A percentile compares a stretch with the other conserved stretches of the same genome.
Conservation (phyloP, 2,329 filamentous ascomycete species). For the Aspergillus flavus region DNA sequence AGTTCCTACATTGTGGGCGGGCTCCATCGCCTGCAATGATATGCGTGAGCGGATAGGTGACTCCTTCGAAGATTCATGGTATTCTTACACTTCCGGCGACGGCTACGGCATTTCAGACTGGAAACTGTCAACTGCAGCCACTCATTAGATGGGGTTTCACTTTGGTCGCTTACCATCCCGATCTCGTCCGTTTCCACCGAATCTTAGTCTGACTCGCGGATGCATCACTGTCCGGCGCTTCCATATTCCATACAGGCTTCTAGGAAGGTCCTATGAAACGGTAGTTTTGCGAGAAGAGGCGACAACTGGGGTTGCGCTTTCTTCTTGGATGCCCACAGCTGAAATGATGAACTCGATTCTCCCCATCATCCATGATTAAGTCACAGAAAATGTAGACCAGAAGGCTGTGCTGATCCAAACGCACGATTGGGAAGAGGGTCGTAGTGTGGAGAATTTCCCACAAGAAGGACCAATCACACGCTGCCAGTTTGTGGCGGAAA, state of each 20-base stretch:
- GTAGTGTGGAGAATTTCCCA: neutral
- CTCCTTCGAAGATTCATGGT: neutral
- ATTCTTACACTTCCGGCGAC: neutral
- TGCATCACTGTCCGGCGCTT: neutral
- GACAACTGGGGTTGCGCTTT: neutral
- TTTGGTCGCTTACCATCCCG: neutral
- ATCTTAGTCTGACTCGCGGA: neutral
- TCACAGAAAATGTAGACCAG: neutral
- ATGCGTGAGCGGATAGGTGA: neutral
- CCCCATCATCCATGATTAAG: no score
- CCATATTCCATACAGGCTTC: neutral
- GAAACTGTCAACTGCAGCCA: neutral
- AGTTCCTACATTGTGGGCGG: neutral
- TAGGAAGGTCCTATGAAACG: neutral
- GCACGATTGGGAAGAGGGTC: neutral
- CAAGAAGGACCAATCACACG: neutral
- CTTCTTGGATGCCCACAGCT: neutral
- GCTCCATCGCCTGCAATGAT: neutral
- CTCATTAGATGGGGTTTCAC: neutral
- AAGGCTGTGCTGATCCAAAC: neutral
- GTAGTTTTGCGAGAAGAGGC: neutral
- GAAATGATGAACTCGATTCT: no score
- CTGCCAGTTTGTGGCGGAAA: neutral
- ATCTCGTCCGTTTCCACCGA: neutral
- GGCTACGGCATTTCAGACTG: neutral